Evolutionary conservation across 2,329 filamentous ascomycete species (phyloP).

Genomic region (Fulvia fulva): DNA sequence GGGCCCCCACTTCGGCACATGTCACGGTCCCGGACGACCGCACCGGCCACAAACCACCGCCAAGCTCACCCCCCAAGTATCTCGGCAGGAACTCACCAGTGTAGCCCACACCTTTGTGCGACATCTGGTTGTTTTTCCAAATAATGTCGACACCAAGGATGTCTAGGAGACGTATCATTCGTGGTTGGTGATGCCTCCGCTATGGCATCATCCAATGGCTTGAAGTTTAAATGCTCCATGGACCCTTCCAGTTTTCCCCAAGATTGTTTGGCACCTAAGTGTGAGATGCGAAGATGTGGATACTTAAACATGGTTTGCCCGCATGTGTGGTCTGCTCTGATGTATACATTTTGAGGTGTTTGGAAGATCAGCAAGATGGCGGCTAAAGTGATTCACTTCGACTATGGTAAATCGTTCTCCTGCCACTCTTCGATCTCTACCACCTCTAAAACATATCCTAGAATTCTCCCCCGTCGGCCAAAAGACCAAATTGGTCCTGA

Average conservation of each 20-base stretch:
- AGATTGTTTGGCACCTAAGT: too few species aligned
- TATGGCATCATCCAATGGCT: slow-evolving; percentile 9
- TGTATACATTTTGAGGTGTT: neutral
- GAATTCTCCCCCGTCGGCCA: slow-evolving; percentile 30
- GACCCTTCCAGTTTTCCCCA: too few species aligned
- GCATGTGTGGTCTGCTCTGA: too few species aligned
- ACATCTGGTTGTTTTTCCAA: neutral
- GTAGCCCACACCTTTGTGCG: neutral
- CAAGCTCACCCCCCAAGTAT: too few species aligned
- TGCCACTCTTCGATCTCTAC: neutral
- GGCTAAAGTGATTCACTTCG: slow-evolving; percentile 28
- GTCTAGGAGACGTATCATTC: neutral
- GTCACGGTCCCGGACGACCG: neutral
- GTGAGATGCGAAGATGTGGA: too few species aligned
- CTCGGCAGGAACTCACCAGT: too few species aligned
- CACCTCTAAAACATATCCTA: neutral
- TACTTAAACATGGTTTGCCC: too few species aligned
- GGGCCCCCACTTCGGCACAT: too few species aligned
- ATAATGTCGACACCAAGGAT: neutral
- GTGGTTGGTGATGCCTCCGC: neutral
- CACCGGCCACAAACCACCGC: neutral
- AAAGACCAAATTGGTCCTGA: slow-evolving; percentile 27
- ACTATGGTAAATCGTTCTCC: slow-evolving; percentile 24
- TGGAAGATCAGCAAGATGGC: neutral
- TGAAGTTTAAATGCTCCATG: neutral